These are phyloP conservation scores for Trebouxia sp. DNA, from an alignment of 139 green algal species.

Conservation along the genomic window DNA sequence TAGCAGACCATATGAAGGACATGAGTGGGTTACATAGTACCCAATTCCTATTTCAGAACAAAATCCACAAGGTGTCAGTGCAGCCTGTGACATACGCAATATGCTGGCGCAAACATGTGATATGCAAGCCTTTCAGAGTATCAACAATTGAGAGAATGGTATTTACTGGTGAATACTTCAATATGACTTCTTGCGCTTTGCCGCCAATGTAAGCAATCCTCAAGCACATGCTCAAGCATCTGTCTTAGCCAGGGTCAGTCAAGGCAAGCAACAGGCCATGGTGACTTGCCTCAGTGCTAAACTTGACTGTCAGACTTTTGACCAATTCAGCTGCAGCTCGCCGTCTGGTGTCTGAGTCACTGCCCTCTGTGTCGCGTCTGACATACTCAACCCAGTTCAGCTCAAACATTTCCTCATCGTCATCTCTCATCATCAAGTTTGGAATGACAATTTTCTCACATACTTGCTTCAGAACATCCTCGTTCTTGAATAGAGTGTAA, in stretches of 20 bases:
- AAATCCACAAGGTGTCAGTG: background rate
- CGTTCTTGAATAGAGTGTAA: conserved; percentile 76
- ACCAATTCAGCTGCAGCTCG: conserved; percentile 93
- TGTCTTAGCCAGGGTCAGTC: background rate
- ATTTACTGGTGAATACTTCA: no score
- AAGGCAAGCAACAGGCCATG: background rate
- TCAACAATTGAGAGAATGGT: no score
- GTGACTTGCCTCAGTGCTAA: conserved; percentile 64
- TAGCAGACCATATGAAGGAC: background rate
- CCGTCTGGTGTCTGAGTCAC: conserved; percentile 91
- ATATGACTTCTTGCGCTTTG: background rate
- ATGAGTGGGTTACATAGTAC: no score
- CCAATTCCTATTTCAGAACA: no score
- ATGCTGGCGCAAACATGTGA: no score
- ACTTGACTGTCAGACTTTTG: conserved; percentile 76
- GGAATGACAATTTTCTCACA: conserved; percentile 89
- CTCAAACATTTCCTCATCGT: conserved; percentile 92
- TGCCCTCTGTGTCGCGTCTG: conserved; percentile 91
- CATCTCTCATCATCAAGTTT: conserved; percentile 71
- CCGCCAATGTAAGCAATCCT: background rate
- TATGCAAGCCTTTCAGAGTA: no score
- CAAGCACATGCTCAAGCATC: background rate
- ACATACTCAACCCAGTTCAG: conserved; percentile 97
- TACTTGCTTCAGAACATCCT: conserved; percentile 62
- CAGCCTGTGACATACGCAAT: no score